Evolutionary conservation across 2,329 filamentous ascomycete species (phyloP).

Genomic region (Ophiostoma populinum): DNA sequence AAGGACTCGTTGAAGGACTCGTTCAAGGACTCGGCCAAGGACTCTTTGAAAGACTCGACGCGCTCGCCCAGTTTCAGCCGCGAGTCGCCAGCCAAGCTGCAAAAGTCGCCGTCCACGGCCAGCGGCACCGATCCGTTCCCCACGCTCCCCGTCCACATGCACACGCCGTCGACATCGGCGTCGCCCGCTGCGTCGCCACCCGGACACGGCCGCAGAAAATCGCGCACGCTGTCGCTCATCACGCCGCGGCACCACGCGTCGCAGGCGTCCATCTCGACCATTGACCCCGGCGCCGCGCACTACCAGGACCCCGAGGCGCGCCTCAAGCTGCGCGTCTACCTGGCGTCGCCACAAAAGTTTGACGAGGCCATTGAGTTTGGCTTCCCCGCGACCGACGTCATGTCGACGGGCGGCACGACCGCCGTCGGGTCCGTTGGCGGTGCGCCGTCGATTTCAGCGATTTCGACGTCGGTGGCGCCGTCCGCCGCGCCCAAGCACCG

Average conservation of each 20-base stretch:
- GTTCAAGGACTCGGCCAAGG: no score
- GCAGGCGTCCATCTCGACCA: conserved; percentile 29
- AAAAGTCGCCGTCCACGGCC: conserved; percentile 32
- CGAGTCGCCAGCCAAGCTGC: no score
- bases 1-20: no score
- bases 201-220: conserved; percentile 32
- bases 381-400: conserved; percentile 49
- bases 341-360: conserved; percentile 84
- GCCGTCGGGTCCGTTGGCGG: conserved; percentile 10
- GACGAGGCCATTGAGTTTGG: conserved; percentile 91
- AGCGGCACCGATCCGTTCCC: conserved; percentile 15
- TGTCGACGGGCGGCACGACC: conserved; percentile 14
- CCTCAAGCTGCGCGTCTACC: conserved; percentile 67
- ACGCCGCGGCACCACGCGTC: conserved; percentile 29
- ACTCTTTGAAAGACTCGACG: no score
- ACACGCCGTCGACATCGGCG: conserved; percentile 7
- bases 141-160: conserved; percentile 13
- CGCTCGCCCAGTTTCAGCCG: no score
- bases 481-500: background rate
- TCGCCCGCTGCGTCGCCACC: conserved; percentile 2
- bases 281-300: conserved; percentile 60
- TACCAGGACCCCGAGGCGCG: conserved; percentile 84
- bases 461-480: background rate
- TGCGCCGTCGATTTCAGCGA: conserved; percentile 9
- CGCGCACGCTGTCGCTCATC: conserved; percentile 37